phyloP scores from a whole-genome alignment of 2,329 filamentous ascomycete species.

The Cladosporium halotolerans region DNA sequence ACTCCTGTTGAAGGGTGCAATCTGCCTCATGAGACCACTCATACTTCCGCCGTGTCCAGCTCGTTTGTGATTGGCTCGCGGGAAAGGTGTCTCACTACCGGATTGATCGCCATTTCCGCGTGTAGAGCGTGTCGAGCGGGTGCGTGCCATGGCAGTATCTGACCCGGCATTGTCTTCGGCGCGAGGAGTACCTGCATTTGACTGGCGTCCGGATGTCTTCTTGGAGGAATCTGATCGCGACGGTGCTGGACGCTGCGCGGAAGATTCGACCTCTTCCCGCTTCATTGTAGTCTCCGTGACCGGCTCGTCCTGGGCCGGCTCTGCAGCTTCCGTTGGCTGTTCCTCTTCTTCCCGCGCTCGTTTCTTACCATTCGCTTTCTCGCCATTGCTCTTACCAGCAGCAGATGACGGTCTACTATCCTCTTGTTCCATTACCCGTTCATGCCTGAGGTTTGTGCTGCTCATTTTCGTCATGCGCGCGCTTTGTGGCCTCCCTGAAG shows the following conservation, averaged over 20 bases:
- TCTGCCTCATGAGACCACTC: conserved; percentile 33
- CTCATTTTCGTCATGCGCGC: conserved; percentile 73
- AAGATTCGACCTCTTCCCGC: conserved; percentile 33
- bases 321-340: conserved; percentile 12
- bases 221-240: conserved; percentile 25
- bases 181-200: conserved; percentile 45
- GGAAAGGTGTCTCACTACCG: conserved; percentile 1
- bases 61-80: conserved; percentile 4
- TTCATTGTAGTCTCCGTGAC: conserved; percentile 12
- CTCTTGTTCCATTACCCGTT: conserved; percentile 34
- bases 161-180: conserved; percentile 1
- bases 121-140: conserved; percentile 37
- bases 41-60: conserved; percentile 20
- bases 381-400: background rate
- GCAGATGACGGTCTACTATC: conserved; percentile 31
- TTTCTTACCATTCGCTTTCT: conserved; percentile 17
- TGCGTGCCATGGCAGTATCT: conserved; percentile 34
- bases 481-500: conserved; percentile 58
- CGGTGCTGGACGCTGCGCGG: conserved; percentile 35
- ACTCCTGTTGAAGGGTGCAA: conserved; percentile 33
- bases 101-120: conserved; percentile 25
- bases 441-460: conserved; percentile 38
- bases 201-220: conserved; percentile 35
- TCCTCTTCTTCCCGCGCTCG: conserved; percentile 15
- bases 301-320: conserved; percentile 12